Base-by-base conservation (phyloP, 108 stramenopile genomes). In the Pseudonitzschia pungens region DNA sequence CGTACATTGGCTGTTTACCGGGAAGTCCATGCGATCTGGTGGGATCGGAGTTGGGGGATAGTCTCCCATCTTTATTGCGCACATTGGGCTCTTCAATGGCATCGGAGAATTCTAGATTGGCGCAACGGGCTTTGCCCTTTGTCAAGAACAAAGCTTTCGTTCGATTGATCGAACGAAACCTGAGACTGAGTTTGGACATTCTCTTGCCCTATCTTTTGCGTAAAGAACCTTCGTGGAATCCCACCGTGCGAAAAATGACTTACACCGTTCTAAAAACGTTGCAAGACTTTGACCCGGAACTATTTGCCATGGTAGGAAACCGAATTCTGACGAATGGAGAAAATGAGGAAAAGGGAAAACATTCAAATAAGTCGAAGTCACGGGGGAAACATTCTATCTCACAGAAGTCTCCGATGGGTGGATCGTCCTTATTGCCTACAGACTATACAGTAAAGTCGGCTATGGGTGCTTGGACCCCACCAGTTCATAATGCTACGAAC, bases 191-290 rank as follows among this genome's bases (percentile, higher is more conserved):
- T n/a, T 68, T 88, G 54, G 54, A 69, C 28, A 60, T 80, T 28
- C 71, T 91, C 64, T 68, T 93, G n/a, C 80, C 82, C 8, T 85
- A 83, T 21, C 71, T 93, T 12, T 84, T 85, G 52, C 81, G 88
- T 15, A 69, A 58, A 4, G 78, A 77, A 33, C 71, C 74, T 15
- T 86, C 93, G 0, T 94, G 93, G 93, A 94, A 94, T 78, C 93
- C 93, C 48, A 94, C 93, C 22, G 93, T 94, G 0, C 73, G 85
- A 27, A 94, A 91, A 71, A 94, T 94, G 93, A 91, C 90, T 0
- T 86, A 83, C 18, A 67, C 80, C 48, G 90, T 91, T 41, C 56
- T 89, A 64, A 65, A 69, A 41, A 55, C 75, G 54, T 69, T 83
- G 10, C 63, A 81, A 69, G 57, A 76, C 8, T 41, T 66, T 36